Evolutionary conservation across 2,329 filamentous ascomycete species (phyloP).

Genomic region (Diaporthe citri): DNA sequence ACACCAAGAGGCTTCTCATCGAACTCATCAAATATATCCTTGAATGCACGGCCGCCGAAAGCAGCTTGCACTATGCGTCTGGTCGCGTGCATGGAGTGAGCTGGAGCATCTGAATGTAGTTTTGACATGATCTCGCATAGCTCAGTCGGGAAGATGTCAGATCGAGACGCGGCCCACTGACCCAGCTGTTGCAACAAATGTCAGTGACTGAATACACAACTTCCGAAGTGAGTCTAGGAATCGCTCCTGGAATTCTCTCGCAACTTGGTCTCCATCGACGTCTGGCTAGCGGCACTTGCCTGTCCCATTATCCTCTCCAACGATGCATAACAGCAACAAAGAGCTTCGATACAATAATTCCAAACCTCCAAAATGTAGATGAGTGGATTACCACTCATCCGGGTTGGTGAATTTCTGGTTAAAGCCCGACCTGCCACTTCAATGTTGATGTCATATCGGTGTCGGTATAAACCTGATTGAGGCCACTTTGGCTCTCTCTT

Average conservation of each 20-base stretch:
- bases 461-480: neutral
- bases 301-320: neutral
- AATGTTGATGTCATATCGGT: neutral
- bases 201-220: slow-evolving; percentile 19
- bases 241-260: neutral
- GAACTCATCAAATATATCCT: slow-evolving; percentile 97
- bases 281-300: neutral
- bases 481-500: neutral
- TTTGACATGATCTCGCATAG: slow-evolving; percentile 95
- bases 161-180: slow-evolving; percentile 97
- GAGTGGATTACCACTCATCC: neutral
- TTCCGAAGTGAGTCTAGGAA: neutral
- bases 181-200: slow-evolving; percentile 72
- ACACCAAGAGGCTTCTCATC: slow-evolving; percentile 90
- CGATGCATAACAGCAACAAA: neutral
- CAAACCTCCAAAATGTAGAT: no score
- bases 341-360: neutral
- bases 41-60: slow-evolving; percentile 83
- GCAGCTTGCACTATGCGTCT: slow-evolving; percentile 84
- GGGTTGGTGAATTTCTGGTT: neutral
- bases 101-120: slow-evolving; percentile 92
- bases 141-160: slow-evolving; percentile 94
- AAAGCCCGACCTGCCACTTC: neutral
- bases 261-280: neutral
- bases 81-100: slow-evolving; percentile 86